Base-by-base conservation (phyloP, 1,139 yeast genomes). In the Candida labiduridarum region DNA sequence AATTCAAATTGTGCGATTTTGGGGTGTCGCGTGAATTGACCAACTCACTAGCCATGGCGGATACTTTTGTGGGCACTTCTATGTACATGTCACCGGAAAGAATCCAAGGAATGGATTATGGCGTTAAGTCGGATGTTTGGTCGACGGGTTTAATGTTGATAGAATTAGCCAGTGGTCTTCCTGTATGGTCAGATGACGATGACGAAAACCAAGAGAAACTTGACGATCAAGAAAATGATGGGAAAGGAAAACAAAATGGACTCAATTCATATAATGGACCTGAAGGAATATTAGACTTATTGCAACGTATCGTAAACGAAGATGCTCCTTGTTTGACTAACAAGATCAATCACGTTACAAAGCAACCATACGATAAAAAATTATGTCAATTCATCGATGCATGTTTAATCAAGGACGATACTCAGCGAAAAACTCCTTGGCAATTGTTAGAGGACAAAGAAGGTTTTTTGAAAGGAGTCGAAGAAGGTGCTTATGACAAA, bases 71-170 rank as follows among this genome's bases (percentile, higher is more conserved):
- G 10, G 99, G 99, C 1, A 94, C 99, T 0, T 90, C 97, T 1
- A 90, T 96, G 1, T 94, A 94, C 64, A 94, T 94, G 99, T 90
- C 96, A 1, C 99, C 99, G 0, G 99, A 94, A 63, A 80, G 99
- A 56, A 94, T 94, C 50, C 97, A 90, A 68, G 99, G 99, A 11
- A 89, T 90, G 45, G 86, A 86, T 14, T 94, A 94, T 67, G 88
- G 96, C 7, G 88, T 92, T 22, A 91, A 92, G 60, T 92, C 96
- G 33, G 99, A 94, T 65, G 94, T 94, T 12, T 94, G 99, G 99
- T 90, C 97, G 0, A 74, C 92, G 61, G 99, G 99, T 0, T 74
- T 94, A 44, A 88, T 92, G 85, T 75, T 94, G 46, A 83, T 90
- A 46, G 98, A 94, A 65, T 74, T 94, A 49, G 94, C 97, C 1